Base-by-base conservation (phyloP, 768 basidiomycete species). In the Megacollybia marginata region DNA sequence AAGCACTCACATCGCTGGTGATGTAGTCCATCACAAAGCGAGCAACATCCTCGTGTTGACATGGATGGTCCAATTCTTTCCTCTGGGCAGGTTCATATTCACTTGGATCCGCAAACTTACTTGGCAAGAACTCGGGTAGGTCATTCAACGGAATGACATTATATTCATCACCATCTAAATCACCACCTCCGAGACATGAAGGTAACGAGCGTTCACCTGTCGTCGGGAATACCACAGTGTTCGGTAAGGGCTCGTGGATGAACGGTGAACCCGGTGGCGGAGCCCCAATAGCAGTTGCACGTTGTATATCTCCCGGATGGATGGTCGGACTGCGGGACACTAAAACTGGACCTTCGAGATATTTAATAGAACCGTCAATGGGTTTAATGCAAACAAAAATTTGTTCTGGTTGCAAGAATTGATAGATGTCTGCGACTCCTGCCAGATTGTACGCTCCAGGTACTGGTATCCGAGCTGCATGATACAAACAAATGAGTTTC, bases 1-100 rank as follows among this genome's bases (percentile, higher is more conserved):
- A 33, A 28, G 44, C 19, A 66, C 75, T 52, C 54, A 81, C 79
- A 55, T 88, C 82, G 40, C 74, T 81, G 57, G 69, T 78, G 51
- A 87, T 82, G 52, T 80, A 87, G 49, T 87, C 81, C 47, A 80
- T 72, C 1, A 88, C 74, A 57, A 87, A 88, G 44, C 85, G 76
- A 0, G 78, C 80, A 10, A 88, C 76, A 59, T 87, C 84, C 1
- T 61, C 61, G 70, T 83, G 82, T 1, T 76, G 80, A 56, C 79
- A 76, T 2, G 69, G 71, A 1, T 66, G 66, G 33, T 72, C 59
- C 2, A 84, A 57, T 6, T 67, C 33, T 51, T 75, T 79, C 58
- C 62, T 75, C 13, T 52, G 47, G 0, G 78, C 79, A 2, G 79
- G 68, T 1, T 62, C 57, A 57, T 86, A 86, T 13, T 57, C 58